Evolutionary conservation across 345 rosid species (phyloP).

Genomic region (Lenwebbia sp.): DNA sequence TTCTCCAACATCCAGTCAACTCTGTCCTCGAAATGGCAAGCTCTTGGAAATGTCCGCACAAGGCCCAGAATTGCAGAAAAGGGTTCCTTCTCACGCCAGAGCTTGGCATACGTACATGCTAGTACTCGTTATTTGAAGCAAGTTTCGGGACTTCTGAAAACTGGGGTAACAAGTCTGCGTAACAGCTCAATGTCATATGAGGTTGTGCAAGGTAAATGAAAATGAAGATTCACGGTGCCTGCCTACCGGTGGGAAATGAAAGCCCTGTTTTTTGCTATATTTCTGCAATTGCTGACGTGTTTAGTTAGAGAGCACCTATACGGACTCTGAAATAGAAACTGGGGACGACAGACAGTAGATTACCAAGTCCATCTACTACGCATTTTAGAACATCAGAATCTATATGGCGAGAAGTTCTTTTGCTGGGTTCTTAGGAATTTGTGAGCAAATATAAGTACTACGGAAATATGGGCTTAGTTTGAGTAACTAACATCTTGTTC

Average conservation of each 20-base stretch:
- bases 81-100: constrained; percentile 76
- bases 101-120: constrained; percentile 90
- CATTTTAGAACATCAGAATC: background rate
- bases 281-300: background rate
- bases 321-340: background rate
- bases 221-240: background rate
- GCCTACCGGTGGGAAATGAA: background rate
- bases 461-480: background rate
- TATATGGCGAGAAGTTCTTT: background rate
- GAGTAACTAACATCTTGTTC: background rate
- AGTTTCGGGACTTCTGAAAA: constrained; percentile 88
- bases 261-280: background rate
- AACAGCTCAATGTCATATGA: constrained; percentile 91
- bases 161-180: constrained; percentile 83
- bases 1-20: constrained; percentile 52
- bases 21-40: constrained; percentile 59
- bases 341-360: background rate
- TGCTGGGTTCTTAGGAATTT: background rate
- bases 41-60: constrained; percentile 52
- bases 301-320: background rate
- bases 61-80: constrained; percentile 51
- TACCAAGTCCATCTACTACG: background rate
- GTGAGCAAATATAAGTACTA: background rate
- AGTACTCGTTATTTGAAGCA: constrained; percentile 86
- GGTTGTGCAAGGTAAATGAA: constrained; percentile 57